A percentile compares a stretch with the other conserved stretches of the same genome.
These are phyloP conservation scores for Psilocybe tampanensis DNA, from an alignment of 768 basidiomycete genomes.

Conservation along the genomic window DNA sequence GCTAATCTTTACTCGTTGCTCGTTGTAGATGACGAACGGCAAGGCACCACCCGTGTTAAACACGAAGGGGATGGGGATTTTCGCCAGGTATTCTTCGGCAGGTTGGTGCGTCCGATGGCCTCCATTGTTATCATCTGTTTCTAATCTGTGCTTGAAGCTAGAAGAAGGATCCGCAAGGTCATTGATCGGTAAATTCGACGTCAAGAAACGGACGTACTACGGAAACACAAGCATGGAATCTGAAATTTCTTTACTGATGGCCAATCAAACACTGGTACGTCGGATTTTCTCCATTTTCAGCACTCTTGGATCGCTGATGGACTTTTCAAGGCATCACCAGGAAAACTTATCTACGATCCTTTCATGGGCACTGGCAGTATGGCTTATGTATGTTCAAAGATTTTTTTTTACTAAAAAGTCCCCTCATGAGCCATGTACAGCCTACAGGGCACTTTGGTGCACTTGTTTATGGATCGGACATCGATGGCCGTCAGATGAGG, in stretches of 20 bases:
- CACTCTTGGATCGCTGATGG: constrained; percentile 9
- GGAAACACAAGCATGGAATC: constrained; percentile 99
- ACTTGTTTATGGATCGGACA: constrained; percentile 87
- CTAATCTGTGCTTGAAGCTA: constrained; percentile 29
- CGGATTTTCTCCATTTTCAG: too few species aligned
- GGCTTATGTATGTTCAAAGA: constrained; percentile 63
- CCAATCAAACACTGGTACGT: constrained; percentile 85
- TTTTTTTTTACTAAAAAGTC: not conserved
- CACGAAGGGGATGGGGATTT: constrained; percentile 71
- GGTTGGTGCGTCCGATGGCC: constrained; percentile 64
- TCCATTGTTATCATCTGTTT: not conserved
- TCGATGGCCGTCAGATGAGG: constrained; percentile 96
- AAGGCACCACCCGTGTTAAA: constrained; percentile 45
- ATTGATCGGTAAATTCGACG: constrained; percentile 72
- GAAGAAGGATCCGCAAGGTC: constrained; percentile 71
- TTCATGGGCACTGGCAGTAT: constrained; percentile 94
- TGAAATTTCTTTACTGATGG: constrained; percentile 94
- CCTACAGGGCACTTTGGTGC: constrained; percentile 90
- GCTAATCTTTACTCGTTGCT: not conserved
- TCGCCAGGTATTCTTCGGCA: constrained; percentile 77
- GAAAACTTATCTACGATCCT: constrained; percentile 92
- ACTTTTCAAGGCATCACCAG: constrained; percentile 69
- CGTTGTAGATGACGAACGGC: constrained; percentile 46
- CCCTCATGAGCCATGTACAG: constrained; percentile 36
- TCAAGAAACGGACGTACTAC: constrained; percentile 88